Evolutionary conservation across 768 basidiomycete species (phyloP), one percentile per base, ranked within the genome.

Genomic region (Xanthoconium purpureum): DNA sequence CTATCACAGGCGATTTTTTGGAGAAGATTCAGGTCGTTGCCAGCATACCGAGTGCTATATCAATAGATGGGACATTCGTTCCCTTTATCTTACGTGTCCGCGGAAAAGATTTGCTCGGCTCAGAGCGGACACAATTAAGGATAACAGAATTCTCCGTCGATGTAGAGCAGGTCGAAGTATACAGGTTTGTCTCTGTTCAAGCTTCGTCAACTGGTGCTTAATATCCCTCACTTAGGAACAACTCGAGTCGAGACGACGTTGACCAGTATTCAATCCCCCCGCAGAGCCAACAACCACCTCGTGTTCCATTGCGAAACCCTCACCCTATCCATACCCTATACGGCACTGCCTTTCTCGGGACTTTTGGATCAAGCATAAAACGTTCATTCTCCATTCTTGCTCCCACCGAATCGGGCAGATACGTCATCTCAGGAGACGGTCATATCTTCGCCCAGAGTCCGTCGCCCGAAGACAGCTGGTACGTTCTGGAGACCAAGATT

Each of bases 1-100:
- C 67, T 37, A 81, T 88, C 32, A 83, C 85, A 5, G 10, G 68
- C 10, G 77, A 83, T 7, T 60, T 89, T 12, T 65, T 91, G 13
- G 78, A 80, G 7, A 84, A 84, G 57, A 75, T 93, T 20, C 80
- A 88, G 54, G 77, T 90, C 49, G 67, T 88, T 28, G 83, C 81
- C 4, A 82, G 84, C 17, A 76, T 88, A 5, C 88, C 91, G 0
- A 77, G 80, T 20, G 74, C 78, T 55, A 64, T 81, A 28, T 71
- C 81, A 45, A 69, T 83, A 52, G 68, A 79, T 13, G 79, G 77
- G n/a, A 68, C 69, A 30, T 63, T 60, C 4, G 52, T 92, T 30
- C 80, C 86, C 0, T 72, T 92, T 47, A 71, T 77, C 13, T 59
- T 93, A 32, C 81, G 85, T 35, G 64, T 93, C 44, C 81, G 85